Base-by-base conservation (phyloP, 2,329 filamentous ascomycete species). In the Diplodia corticola region DNA sequence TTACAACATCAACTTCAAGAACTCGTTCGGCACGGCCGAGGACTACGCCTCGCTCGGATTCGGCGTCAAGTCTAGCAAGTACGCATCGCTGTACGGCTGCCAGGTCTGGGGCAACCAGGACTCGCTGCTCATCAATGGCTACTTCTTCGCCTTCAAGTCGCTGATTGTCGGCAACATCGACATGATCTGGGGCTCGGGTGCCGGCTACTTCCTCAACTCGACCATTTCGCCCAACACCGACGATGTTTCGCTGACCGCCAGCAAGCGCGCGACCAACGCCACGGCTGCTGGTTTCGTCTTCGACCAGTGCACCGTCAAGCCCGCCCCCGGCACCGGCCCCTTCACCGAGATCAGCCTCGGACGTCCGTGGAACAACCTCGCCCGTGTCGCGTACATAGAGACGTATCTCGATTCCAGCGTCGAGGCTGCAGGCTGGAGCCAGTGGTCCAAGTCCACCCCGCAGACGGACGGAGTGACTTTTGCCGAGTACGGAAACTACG, bases 1-100 rank as follows among this genome's bases (percentile, higher is more conserved):
- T 6, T 89, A 88, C 76, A 89, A 88, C 66, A 76, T 89, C 69
- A 84, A 86, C 70, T 77, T 85, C 3, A 80, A 80, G 60, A 86
- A 86, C 57, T 71, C 70, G 0, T 72, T 69, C 44, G 72, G 72
- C 17, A 40, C 67, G 3, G 69, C 68, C 0, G 46, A 49, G 0
- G 69, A 85, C 69, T 83, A 81, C 7, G 76, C 86, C 46, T 84
- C 85, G 0, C 68, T 87, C 6, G 78, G 77, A 5, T 80, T 80
- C 79, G 53, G 83, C 84, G 1, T 80, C 44, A 73, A 83, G 30
- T 80, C 74, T 10, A 79, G 76, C 73, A 40, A 40, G 30, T 73
- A 82, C 48, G 82, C 85, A 76, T 83, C 82, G n/a, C 86, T 84
- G 75, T 86, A 86, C 70, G 84, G 77, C 24, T 83, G 82, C 68